phyloP scores from a whole-genome alignment of 345 rosid genomes.

The Hibiscus tridactylites region DNA sequence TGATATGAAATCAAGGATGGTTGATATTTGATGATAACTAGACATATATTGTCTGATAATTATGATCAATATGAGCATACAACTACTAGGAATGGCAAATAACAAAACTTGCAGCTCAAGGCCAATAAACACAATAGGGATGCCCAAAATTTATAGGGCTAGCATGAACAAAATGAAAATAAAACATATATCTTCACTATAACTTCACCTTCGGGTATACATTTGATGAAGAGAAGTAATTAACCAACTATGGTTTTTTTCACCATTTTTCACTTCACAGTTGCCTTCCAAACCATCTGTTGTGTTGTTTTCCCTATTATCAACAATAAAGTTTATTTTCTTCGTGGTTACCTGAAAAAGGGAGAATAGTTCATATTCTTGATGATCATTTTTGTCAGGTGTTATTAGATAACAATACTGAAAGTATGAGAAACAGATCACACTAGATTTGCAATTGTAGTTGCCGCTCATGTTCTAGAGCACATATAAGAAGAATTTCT shows the following conservation, averaged over 20 bases:
- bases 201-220: slow-evolving; percentile 76
- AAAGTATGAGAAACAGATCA: background rate
- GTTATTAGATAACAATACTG: background rate
- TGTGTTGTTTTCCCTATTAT: slow-evolving; percentile 39
- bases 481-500: background rate
- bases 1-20: background rate
- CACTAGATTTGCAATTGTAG: background rate
- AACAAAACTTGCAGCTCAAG: background rate
- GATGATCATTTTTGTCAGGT: background rate
- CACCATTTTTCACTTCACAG: slow-evolving; percentile 41
- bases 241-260: slow-evolving; percentile 83
- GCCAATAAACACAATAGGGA: background rate
- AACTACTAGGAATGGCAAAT: background rate
- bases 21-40: background rate
- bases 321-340: slow-evolving; percentile 85
- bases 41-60: background rate
- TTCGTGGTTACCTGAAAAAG: slow-evolving; percentile 70
- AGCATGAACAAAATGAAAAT: background rate
- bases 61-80: background rate
- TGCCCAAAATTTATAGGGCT: slow-evolving; percentile 6
- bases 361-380: background rate
- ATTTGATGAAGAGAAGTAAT: slow-evolving; percentile 87
- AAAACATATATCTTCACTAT: background rate
- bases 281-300: slow-evolving; percentile 34
- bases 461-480: background rate